Conservation (phyloP, 192 early-diverging fungal genomes). For the Backusella westeae region DNA sequence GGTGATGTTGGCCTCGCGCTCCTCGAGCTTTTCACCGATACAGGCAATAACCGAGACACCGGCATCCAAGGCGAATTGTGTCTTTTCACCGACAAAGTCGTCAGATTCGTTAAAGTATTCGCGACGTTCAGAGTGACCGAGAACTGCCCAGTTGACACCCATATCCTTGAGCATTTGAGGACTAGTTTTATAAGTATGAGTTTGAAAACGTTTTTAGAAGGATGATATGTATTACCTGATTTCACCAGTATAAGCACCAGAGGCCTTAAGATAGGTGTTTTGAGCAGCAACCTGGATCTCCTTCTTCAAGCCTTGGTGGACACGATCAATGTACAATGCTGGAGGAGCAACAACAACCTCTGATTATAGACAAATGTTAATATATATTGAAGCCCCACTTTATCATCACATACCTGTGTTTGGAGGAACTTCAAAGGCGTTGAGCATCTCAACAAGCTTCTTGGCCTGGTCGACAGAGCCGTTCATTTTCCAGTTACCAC, state of each 20-base stretch:
- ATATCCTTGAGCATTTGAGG: conserved; percentile 96
- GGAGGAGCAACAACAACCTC: conserved; percentile 99
- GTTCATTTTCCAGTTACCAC: conserved; percentile 98
- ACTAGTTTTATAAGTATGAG: conserved; percentile 18
- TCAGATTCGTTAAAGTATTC: conserved; percentile 88
- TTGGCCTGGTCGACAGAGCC: conserved; percentile 75
- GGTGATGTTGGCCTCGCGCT: conserved; percentile 90
- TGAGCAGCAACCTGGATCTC: conserved; percentile 93
- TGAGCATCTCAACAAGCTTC: conserved; percentile 74
- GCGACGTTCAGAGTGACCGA: conserved; percentile 99
- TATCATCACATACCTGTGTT: background rate
- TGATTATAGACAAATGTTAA: conserved; percentile 24
- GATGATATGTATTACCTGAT: conserved; percentile 41
- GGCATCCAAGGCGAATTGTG: conserved; percentile 78
- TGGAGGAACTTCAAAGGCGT: conserved; percentile 40
- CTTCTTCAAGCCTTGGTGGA: conserved; percentile 72
- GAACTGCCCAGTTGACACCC: conserved; percentile 90
- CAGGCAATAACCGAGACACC: conserved; percentile 94
- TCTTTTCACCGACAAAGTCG: conserved; percentile 88
- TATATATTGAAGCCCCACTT: no score
- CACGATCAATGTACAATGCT: conserved; percentile 82
- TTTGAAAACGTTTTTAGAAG: background rate
- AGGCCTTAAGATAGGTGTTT: conserved; percentile 84
- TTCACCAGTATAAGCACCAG: conserved; percentile 98
- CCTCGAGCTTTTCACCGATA: conserved; percentile 92